Base-by-base conservation (phyloP, 345 rosid genomes). In the Leavenworthia alabamica region DNA sequence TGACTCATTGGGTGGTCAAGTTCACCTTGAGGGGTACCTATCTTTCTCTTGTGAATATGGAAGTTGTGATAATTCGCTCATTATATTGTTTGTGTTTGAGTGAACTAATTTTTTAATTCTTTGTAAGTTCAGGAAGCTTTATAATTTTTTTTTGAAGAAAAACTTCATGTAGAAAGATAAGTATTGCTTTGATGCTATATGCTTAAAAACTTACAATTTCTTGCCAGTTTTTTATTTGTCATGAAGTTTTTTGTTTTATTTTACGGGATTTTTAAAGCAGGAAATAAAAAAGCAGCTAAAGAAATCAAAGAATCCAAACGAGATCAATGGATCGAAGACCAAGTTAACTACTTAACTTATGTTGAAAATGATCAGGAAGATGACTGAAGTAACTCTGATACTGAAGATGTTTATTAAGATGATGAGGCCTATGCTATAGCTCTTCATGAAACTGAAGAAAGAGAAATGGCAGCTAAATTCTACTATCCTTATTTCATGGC, bases 101-200 rank as follows among this genome's bases (percentile, higher is more conserved):
- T 46, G 31, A 47, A 55, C 8, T 1, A 8, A 26, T 20, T 20
- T 20, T 20, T 20, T 20, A 1, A 35, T 66, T 15, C 55, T 45
- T 69, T 67, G 41, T 41, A 85, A 94, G 76, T 86, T 85, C 67
- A 84, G 82, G 75, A 89, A 89, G 69, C 81, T 90, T 73, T 89
- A 77, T 54, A 54, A 73, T 70, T 91, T 91, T 59, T 80, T 11
- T 83, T 64, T 33, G 81, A 86, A 73, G 77, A 80, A 3, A 79
- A 80, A 20, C 83, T 92, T 67, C 93, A 86, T 32, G 66, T 75
- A 15, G 70, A 71, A 64, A 64, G 70, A 70, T 58, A 62, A 68
- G 74, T 70, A 54, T 40, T 36, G 56, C 54, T 19, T 67, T 67
- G 13, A 28, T 23, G 16, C 19, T 51, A 9, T 19, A 11, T 70